Evolutionary conservation across 2,329 filamentous ascomycete species (phyloP), one percentile per base, ranked within the genome.

Genomic region (Colletotrichum cereale): DNA sequence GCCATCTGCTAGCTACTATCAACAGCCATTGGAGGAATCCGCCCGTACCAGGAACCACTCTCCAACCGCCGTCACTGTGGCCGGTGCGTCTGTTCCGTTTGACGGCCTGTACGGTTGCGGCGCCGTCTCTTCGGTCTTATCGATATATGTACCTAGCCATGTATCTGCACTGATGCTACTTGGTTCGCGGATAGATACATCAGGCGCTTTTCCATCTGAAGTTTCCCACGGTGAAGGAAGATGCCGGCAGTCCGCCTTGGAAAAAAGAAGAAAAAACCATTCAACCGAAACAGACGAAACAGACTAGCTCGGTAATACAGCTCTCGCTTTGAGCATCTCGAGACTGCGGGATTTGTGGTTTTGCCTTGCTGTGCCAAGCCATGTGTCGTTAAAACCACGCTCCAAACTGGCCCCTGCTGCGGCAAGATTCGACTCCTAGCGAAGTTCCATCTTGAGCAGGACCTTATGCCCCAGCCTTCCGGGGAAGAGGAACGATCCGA

Each of bases 281-380:
- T 24, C 58, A 68, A 24, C 47, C 65, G 65, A 71, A 71, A 71
- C 68, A 63, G 65, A 26, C 65, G 50, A 65, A 57, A 71, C 62
- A 36, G 50, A 34, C 48, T 29, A 62, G 65, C 56, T 71, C 68
- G n/a, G n/a, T n/a, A 58, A 36, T 12, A 62, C 57, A 18, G 34
- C 31, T 36, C 40, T 36, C 40, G 31, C 44, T 62, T 53, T 36
- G 42, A 12, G n/a, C 56, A 44, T 24, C 56, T 31, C 56, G 7
- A 47, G 31, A 8, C 29, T 61, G 36, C 64, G 29, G 40, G 26
- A 62, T 47, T 42, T n/a, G 29, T 50, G 55, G 55, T 47, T 57
- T 55, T 57, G 34, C 34, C 56, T 11, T 56, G 31, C 34, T 62
- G 21, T 58, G 64, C 53, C 61, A 66, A 53, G 66, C 34, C 36